Evolutionary conservation across 306 rosid species (phyloP).

Genomic region (Phaseolus lunatus): DNA sequence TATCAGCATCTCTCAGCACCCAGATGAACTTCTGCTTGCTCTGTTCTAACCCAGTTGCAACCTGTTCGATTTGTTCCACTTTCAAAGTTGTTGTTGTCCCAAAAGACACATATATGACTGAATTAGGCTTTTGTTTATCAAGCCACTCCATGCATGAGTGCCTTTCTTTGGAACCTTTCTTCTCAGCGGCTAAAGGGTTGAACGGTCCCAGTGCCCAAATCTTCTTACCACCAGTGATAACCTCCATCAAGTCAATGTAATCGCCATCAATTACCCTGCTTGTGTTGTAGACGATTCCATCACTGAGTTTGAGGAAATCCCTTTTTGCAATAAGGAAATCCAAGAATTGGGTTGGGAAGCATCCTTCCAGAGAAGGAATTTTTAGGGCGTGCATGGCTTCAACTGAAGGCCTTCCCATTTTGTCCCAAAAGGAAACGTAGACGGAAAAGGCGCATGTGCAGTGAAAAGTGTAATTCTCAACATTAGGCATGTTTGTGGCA

Average conservation of each 20-base stretch:
- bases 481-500: conserved; percentile 47
- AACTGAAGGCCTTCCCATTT: background rate
- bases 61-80: conserved; percentile 50
- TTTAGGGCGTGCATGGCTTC: background rate
- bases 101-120: conserved; percentile 70
- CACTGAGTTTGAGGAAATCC: conserved; percentile 13
- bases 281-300: conserved; percentile 57
- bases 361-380: conserved; percentile 56
- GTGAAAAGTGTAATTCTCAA: conserved; percentile 60
- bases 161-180: conserved; percentile 38
- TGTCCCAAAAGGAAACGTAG: conserved; percentile 31
- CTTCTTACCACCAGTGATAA: conserved; percentile 28
- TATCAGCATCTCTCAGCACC: conserved; percentile 55
- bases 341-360: conserved; percentile 45
- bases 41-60: conserved; percentile 64
- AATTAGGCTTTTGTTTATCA: conserved; percentile 45
- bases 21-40: conserved; percentile 66
- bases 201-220: conserved; percentile 71
- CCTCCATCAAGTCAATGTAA: conserved; percentile 49
- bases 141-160: conserved; percentile 41
- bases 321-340: conserved; percentile 25
- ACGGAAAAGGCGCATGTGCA: conserved; percentile 52
- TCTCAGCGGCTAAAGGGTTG: conserved; percentile 48
- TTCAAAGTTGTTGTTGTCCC: conserved; percentile 62
- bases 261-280: conserved; percentile 52